Percentiles rank a stretch among this genome's conserved stretches.
These are phyloP conservation scores for Amanita polypyramis DNA, from an alignment of 768 basidiomycete genomes.

Conservation along the genomic window DNA sequence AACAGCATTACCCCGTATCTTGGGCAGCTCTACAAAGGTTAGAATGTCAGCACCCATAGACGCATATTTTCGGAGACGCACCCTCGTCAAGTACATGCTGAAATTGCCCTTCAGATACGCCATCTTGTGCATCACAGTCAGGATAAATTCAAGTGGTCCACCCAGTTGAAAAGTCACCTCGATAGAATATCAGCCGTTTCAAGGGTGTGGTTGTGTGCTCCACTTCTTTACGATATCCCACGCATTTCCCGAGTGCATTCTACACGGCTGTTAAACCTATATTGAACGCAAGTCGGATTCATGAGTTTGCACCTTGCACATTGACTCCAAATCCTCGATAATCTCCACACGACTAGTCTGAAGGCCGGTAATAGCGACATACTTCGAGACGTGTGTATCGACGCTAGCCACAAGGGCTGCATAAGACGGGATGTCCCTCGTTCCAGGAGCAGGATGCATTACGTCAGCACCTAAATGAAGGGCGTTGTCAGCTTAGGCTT, in stretches of 20 bases:
- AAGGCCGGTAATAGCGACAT: conserved; percentile 40
- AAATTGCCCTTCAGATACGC: conserved; percentile 42
- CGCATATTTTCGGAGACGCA: conserved; percentile 15
- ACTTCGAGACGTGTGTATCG: conserved; percentile 61
- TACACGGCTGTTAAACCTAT: conserved; percentile 14
- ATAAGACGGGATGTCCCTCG: conserved; percentile 64
- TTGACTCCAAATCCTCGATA: conserved; percentile 53
- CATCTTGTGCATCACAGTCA: conserved; percentile 26
- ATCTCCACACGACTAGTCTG: conserved; percentile 58
- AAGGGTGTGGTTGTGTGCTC: conserved; percentile 39
- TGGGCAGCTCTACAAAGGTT: conserved; percentile 37
- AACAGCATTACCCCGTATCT: conserved; percentile 38
- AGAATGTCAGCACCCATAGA: background rate
- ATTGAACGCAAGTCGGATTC: background rate
- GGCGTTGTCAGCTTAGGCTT: background rate
- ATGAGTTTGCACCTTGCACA: conserved; percentile 39
- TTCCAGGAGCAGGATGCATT: conserved; percentile 70
- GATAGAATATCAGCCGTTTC: conserved; percentile 60
- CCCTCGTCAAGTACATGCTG: conserved; percentile 43
- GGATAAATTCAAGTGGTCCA: conserved; percentile 9
- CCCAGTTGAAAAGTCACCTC: conserved; percentile 32
- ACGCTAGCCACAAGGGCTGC: conserved; percentile 69
- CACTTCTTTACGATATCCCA: conserved; percentile 33
- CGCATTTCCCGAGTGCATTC: conserved; percentile 46
- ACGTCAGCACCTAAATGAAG: conserved; percentile 54